These are phyloP conservation scores for Acacia concinna DNA, from an alignment of 331 rosid species.

Conservation along the genomic window DNA sequence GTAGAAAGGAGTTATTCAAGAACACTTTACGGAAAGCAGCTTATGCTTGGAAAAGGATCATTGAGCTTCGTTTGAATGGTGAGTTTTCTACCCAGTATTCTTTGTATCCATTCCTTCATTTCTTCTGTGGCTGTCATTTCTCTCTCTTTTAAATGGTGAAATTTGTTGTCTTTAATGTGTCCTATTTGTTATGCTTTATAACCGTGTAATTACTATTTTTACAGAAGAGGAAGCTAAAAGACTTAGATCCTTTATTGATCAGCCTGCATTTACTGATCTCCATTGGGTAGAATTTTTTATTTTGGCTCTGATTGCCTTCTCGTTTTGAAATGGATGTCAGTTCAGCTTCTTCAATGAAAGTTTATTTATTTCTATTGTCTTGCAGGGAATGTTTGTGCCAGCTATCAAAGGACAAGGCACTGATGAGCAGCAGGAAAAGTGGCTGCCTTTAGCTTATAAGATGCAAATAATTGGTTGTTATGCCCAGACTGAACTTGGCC, in stretches of 20 bases:
- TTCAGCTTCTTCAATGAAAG: background rate
- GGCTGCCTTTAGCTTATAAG: conserved; percentile 86
- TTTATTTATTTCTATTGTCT: background rate
- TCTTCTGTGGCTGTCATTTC: background rate
- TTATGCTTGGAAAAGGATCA: conserved; percentile 84
- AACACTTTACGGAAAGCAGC: conserved; percentile 78
- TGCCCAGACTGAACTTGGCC: conserved; percentile 99
- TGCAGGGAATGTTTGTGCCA: conserved; percentile 94
- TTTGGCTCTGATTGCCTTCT: conserved; percentile 16
- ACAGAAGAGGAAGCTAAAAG: conserved; percentile 84
- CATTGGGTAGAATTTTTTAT: conserved; percentile 76
- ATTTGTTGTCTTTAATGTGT: background rate
- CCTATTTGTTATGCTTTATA: conserved; percentile 7
- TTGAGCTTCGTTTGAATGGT: conserved; percentile 89
- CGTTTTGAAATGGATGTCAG: background rate
- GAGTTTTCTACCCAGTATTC: conserved; percentile 12
- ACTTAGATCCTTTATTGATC: conserved; percentile 78
- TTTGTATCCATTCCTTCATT: conserved; percentile 12
- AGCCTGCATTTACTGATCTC: conserved; percentile 90
- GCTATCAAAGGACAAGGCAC: conserved; percentile 93
- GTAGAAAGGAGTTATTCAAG: conserved; percentile 86
- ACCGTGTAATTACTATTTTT: conserved; percentile 16
- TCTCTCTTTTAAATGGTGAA: background rate
- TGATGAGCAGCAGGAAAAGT: conserved; percentile 85
- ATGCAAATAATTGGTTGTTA: conserved; percentile 99